Evolutionary conservation across 2,329 filamentous ascomycete genomes (phyloP).

Genomic region (Aspergillus phoenicis): DNA sequence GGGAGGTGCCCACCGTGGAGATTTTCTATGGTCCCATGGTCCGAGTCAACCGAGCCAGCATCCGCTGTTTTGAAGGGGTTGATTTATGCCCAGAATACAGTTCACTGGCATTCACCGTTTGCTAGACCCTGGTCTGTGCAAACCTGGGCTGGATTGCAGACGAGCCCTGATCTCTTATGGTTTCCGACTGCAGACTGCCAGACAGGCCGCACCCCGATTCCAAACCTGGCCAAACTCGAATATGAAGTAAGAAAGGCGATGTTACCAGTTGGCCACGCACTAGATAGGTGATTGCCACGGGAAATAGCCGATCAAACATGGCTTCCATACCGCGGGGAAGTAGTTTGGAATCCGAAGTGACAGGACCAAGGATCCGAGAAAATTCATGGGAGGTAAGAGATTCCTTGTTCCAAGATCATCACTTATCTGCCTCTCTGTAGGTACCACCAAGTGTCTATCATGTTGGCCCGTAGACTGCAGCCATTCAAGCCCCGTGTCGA

Average conservation of each 20-base stretch:
- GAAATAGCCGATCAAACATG: neutral
- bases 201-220: constrained; percentile 2
- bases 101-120: constrained; percentile 11
- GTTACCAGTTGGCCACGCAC: neutral
- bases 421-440: neutral
- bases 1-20: constrained; percentile 13
- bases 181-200: neutral
- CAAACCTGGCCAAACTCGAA: neutral
- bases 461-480: neutral
- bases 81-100: neutral
- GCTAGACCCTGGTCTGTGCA: constrained; percentile 27
- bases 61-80: neutral
- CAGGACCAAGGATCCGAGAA: neutral
- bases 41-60: neutral
- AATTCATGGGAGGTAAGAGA: neutral
- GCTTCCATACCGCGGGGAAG: neutral
- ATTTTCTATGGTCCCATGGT: constrained; percentile 18
- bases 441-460: neutral
- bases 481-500: neutral
- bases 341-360: neutral
- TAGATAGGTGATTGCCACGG: neutral
- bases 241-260: neutral
- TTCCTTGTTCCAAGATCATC: neutral
- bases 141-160: constrained; percentile 26
- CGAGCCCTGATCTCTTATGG: neutral